Percentiles rank a stretch among this genome's conserved stretches.
Conservation (phyloP, 2,329 filamentous ascomycete species). For the Penicillium sp. region DNA sequence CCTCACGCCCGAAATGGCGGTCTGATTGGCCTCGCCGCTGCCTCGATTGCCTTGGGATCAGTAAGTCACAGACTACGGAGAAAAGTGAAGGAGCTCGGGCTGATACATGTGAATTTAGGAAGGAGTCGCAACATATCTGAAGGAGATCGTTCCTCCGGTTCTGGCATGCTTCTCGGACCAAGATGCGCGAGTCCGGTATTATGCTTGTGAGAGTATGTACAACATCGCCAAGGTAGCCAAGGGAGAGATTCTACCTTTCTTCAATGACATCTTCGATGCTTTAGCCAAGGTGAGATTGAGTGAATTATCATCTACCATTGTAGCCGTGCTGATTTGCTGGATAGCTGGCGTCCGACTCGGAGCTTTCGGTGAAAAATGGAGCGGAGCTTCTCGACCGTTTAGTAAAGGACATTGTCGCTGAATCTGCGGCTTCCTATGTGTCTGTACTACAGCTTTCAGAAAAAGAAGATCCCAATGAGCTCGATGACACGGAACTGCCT, state of each 20-base stretch:
- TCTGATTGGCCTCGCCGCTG: slow-evolving; percentile 88
- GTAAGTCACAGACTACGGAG: slow-evolving; percentile 53
- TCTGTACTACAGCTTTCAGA: slow-evolving; percentile 71
- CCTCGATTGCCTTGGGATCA: slow-evolving; percentile 87
- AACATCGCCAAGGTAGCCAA: slow-evolving; percentile 99
- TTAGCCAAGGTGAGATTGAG: slow-evolving; percentile 71
- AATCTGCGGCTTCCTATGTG: slow-evolving; percentile 90
- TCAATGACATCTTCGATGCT: slow-evolving; percentile 97
- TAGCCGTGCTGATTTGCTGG: neutral
- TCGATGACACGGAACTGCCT: slow-evolving; percentile 52
- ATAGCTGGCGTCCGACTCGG: slow-evolving; percentile 89
- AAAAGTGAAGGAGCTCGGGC: neutral
- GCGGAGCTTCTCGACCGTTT: slow-evolving; percentile 91
- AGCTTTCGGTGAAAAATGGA: slow-evolving; percentile 96
- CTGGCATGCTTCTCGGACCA: slow-evolving; percentile 97
- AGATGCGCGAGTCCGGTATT: slow-evolving; percentile 94
- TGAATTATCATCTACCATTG: neutral
- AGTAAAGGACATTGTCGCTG: slow-evolving; percentile 92
- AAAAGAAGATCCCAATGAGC: slow-evolving; percentile 43
- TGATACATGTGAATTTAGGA: slow-evolving; percentile 41
- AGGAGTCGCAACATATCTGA: slow-evolving; percentile 87
- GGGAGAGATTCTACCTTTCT: slow-evolving; percentile 93
- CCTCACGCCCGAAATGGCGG: slow-evolving; percentile 95
- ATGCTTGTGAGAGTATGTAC: slow-evolving; percentile 99
- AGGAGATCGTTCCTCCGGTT: slow-evolving; percentile 92